Conservation (phyloP, 495 filamentous ascomycete species). For the Penicillium simplicissimum region DNA sequence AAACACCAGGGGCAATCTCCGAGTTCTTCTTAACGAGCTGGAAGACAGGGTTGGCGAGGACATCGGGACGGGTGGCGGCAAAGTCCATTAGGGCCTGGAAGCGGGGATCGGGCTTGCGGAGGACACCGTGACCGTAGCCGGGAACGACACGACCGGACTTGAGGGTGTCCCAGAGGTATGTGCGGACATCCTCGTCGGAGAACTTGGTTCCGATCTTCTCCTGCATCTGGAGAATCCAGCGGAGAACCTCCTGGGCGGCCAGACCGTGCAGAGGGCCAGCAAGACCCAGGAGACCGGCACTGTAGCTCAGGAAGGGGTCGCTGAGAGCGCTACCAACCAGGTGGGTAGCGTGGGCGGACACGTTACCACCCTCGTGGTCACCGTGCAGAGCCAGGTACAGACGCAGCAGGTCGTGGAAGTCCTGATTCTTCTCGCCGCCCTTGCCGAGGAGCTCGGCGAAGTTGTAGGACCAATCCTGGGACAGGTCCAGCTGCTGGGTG, state of each 20-base stretch:
- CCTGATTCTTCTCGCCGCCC: slow-evolving; percentile 77
- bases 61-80: slow-evolving; percentile 78
- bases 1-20: slow-evolving; percentile 77
- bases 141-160: slow-evolving; percentile 94
- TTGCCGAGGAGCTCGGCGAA: slow-evolving; percentile 96
- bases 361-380: slow-evolving; percentile 97
- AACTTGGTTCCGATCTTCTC: slow-evolving; percentile 76
- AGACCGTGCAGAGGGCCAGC: slow-evolving; percentile 94
- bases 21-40: slow-evolving; percentile 86
- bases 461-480: slow-evolving; percentile 98
- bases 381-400: slow-evolving; percentile 95
- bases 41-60: slow-evolving; percentile 86
- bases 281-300: slow-evolving; percentile 90
- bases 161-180: slow-evolving; percentile 90
- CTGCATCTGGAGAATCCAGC: slow-evolving; percentile 95
- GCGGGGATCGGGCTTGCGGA: slow-evolving; percentile 94
- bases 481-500: slow-evolving; percentile 41
- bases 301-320: slow-evolving; percentile 95
- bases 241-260: slow-evolving; percentile 94
- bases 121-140: slow-evolving; percentile 96
- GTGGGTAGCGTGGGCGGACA: slow-evolving; percentile 96
- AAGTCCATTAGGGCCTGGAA: slow-evolving; percentile 98
- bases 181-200: slow-evolving; percentile 74
- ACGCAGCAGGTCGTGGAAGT: slow-evolving; percentile 92
- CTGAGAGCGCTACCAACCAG: slow-evolving; percentile 93